Evolutionary conservation across 2,329 filamentous ascomycete genomes (phyloP), one percentile per base, ranked within the genome.

Genomic region (Alternaria viburni): DNA sequence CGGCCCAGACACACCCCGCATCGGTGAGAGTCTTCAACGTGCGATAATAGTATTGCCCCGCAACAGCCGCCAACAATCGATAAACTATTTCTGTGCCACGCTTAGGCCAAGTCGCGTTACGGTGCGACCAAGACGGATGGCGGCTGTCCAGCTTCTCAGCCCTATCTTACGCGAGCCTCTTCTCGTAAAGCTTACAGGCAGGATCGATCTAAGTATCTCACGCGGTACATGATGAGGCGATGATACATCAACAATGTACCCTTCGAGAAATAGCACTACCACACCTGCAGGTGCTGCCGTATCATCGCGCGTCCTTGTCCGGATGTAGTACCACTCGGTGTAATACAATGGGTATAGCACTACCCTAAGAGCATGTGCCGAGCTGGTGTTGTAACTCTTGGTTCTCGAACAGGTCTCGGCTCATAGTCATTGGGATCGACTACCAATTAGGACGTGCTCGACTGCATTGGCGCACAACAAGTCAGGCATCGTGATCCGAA

Each of bases 61-160:
- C 49, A 52, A 25, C 19, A 5, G 49, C 30, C 19, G 51, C 13
- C 56, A 21, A 36, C 19, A 58, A 58, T 58, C 56, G 46, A 58
- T 58, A 58, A 52, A 58, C 56, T 45, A 44, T 41, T 4, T 7
- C 30, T 44, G 41, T 21, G 56, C 46, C 56, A 41, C 56, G 46
- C 45, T 47, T 21, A 21, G 17, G 44, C 45, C 55, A 51, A 58
- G 56, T 41, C 30, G 46, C 56, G 36, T 52, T 15, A 15, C 49
- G 51, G 28, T 36, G 17, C 10, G 26, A 36, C 46, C 45, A 51
- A 52, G 46, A 44, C 54, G 30, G 43, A 47, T 47, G 26, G 54
- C 54, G 43, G 45, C 56, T 51, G 3, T 58, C 26, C 45, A 58
- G 13, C 28, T 44, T 49, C 56, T 45, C 56, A 30, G 17, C n/a